Evolutionary conservation across 1,139 yeast genomes (phyloP).

Genomic region (Blastobotrys petasosporus): DNA sequence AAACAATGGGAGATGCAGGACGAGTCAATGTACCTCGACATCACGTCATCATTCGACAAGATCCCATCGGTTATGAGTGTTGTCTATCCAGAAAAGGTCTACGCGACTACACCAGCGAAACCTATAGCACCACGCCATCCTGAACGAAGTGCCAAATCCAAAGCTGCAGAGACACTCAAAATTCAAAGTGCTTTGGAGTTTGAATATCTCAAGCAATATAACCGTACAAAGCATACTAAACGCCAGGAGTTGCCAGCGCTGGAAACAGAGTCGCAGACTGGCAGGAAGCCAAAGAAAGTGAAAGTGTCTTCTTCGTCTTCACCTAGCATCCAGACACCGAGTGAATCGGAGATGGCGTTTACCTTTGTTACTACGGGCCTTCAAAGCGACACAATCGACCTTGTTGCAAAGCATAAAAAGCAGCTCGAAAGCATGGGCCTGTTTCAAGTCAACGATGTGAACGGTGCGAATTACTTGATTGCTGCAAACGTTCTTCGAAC

Average conservation of each 20-base stretch:
- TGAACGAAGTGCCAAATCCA: constrained; percentile 7
- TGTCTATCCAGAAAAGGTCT: no score
- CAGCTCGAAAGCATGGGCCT: constrained; percentile 1
- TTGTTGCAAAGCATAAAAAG: constrained; percentile 10
- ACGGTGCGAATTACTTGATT: constrained; percentile 36
- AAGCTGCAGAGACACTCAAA: constrained; percentile 6
- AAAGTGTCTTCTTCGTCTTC: no score
- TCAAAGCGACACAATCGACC: constrained; percentile 9
- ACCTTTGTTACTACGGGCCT: constrained; percentile 23
- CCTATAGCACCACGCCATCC: no score
- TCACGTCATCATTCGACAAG: no score
- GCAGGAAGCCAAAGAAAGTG: not conserved
- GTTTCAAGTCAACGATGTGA: constrained; percentile 26
- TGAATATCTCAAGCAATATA: constrained; percentile 1
- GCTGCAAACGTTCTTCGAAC: constrained; percentile 82
- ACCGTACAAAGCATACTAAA: constrained; percentile 1
- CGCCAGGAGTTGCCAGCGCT: constrained; percentile 13
- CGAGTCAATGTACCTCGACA: constrained; percentile 22
- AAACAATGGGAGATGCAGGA: constrained; percentile 53
- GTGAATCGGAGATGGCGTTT: constrained; percentile 11
- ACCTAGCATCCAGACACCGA: no score
- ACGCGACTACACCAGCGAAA: no score
- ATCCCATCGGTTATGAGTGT: no score
- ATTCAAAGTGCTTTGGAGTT: constrained; percentile 2
- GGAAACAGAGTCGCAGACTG: constrained; percentile 12